Percentiles rank a stretch among this genome's conserved stretches.
phyloP scores from a whole-genome alignment of 257 asterid genomes.

The Verbascum thapsus region DNA sequence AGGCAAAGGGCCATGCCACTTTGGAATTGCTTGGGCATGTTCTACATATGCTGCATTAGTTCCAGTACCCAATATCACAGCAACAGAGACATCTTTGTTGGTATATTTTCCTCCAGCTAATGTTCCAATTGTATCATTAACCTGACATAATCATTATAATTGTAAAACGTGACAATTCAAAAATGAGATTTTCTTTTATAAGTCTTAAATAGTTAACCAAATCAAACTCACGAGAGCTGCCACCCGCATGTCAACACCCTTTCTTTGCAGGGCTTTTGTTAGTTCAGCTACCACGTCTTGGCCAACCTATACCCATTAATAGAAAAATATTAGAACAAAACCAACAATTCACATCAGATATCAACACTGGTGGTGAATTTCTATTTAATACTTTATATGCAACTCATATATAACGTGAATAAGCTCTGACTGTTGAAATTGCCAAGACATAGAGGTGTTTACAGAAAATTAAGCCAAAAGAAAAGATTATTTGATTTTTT shows the following conservation, averaged over 20 bases:
- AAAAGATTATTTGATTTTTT: no score
- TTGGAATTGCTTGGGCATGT: slow-evolving; percentile 91
- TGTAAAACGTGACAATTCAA: not conserved
- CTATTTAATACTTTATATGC: not conserved
- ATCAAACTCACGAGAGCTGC: slow-evolving; percentile 71
- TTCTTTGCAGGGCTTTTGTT: slow-evolving; percentile 72
- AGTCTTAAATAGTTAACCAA: slow-evolving; percentile 1
- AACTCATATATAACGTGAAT: not conserved
- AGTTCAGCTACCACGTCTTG: slow-evolving; percentile 82
- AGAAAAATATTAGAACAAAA: slow-evolving; percentile 8
- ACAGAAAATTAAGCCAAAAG: no score
- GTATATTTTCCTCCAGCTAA: slow-evolving; percentile 83
- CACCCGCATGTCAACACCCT: slow-evolving; percentile 77
- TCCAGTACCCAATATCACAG: slow-evolving; percentile 92
- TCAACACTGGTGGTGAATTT: not conserved
- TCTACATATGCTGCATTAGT: slow-evolving; percentile 91
- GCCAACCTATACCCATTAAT: slow-evolving; percentile 57
- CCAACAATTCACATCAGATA: not conserved
- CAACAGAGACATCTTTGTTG: slow-evolving; percentile 62
- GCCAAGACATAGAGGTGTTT: not conserved
- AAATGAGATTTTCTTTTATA: not conserved
- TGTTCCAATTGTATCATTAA: slow-evolving; percentile 91
- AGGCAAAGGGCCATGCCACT: slow-evolving; percentile 95
- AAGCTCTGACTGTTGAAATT: no score
- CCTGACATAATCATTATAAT: slow-evolving; percentile 42